Conservation (phyloP, 2,329 filamentous ascomycete species). For the Coniella vitis region DNA sequence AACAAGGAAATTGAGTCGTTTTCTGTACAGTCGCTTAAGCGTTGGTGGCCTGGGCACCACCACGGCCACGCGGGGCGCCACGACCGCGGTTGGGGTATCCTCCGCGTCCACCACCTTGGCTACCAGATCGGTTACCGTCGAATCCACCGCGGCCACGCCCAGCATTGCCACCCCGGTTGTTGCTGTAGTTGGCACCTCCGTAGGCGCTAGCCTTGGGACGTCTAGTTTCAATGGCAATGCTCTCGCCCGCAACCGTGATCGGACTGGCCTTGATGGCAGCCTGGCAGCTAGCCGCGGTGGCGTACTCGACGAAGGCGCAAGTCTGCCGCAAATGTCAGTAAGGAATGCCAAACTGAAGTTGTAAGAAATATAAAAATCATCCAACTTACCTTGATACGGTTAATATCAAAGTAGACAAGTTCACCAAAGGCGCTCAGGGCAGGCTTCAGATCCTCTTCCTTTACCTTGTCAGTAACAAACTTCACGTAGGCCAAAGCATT, state of each 20-base stretch:
- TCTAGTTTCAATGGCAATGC: slow-evolving; percentile 82
- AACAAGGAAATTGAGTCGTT: neutral
- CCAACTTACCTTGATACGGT: slow-evolving; percentile 67
- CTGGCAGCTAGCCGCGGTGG: slow-evolving; percentile 70
- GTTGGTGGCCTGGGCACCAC: slow-evolving; percentile 47
- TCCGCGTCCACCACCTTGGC: slow-evolving; percentile 56
- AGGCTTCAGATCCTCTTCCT: slow-evolving; percentile 60
- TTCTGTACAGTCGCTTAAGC: slow-evolving; percentile 30
- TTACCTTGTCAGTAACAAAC: slow-evolving; percentile 86
- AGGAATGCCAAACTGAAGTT: neutral
- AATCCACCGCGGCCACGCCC: slow-evolving; percentile 62
- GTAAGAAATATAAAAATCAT: neutral
- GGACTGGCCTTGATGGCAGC: slow-evolving; percentile 80
- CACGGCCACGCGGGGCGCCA: slow-evolving; percentile 57
- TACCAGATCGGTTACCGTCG: slow-evolving; percentile 52
- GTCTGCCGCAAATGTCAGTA: slow-evolving; percentile 52
- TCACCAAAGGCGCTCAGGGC: slow-evolving; percentile 67
- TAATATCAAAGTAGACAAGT: slow-evolving; percentile 68
- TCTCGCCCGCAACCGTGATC: slow-evolving; percentile 74
- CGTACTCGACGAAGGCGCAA: slow-evolving; percentile 95
- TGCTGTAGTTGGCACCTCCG: slow-evolving; percentile 60
- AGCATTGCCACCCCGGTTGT: slow-evolving; percentile 53
- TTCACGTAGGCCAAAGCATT: slow-evolving; percentile 85
- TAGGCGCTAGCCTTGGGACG: slow-evolving; percentile 67
- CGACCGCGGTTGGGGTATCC: slow-evolving; percentile 59